Evolutionary conservation across 2,329 filamentous ascomycete species (phyloP).

Genomic region (Neocucurbitaria cava): DNA sequence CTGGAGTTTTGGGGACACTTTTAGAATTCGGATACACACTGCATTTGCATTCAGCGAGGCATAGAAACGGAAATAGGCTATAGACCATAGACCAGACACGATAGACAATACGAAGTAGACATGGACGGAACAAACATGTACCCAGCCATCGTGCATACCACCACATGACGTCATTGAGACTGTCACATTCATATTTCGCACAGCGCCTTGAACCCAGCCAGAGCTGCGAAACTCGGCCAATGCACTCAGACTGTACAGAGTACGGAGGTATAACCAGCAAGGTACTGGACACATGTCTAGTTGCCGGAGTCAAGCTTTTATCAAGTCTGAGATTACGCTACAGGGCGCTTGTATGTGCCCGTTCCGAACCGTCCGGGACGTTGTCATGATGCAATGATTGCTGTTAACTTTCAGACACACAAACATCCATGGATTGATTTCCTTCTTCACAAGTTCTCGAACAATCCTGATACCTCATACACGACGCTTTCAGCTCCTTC

Average conservation of each 20-base stretch:
- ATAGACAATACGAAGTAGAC: not conserved
- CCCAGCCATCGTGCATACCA: slow-evolving; percentile 3
- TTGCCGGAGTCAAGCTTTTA: not conserved
- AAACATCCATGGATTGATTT: not conserved
- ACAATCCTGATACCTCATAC: not conserved
- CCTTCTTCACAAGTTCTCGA: not conserved
- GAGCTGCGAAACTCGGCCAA: not conserved
- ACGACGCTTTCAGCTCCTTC: not conserved
- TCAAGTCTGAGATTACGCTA: not conserved
- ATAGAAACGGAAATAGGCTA: slow-evolving; percentile 4
- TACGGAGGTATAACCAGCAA: not conserved
- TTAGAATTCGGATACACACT: slow-evolving; percentile 2
- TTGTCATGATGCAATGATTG: slow-evolving; percentile 3
- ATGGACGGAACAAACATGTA: no score
- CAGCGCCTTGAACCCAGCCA: not conserved
- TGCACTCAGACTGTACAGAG: no score
- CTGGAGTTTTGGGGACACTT: slow-evolving; percentile 22
- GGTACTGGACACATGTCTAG: not conserved
- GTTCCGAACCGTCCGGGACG: slow-evolving; percentile 1
- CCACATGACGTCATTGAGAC: not conserved
- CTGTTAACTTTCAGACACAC: not conserved
- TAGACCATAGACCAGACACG: slow-evolving; percentile 11
- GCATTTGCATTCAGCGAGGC: slow-evolving; percentile 16
- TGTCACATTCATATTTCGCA: not conserved
- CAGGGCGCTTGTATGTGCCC: not conserved